Evolutionary conservation across 495 filamentous ascomycete species (phyloP), one percentile per base, ranked within the genome.

Genomic region (Neurospora sp.): DNA sequence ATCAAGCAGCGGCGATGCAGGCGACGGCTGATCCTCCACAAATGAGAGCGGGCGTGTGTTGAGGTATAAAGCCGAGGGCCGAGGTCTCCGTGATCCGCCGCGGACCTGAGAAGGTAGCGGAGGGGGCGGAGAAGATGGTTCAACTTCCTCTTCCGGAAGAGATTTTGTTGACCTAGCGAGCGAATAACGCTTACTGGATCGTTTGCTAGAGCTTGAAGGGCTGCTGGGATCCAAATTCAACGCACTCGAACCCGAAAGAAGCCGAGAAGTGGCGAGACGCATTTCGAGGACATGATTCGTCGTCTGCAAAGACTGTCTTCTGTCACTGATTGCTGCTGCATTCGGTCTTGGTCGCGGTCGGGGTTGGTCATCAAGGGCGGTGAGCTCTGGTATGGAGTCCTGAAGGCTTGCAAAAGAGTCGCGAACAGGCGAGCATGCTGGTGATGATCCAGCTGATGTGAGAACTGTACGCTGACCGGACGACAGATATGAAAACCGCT

Each of bases 401-500:
- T 86, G 83, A 18, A 78, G 75, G 16, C 79, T 76, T 20, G 77
- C 78, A 70, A 86, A 85, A 41, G 82, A 84, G 10, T 83, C 84
- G n/a, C 82, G 78, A 7, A 83, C 79, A 1, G 86, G 83, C 8
- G 87, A 89, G 71, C 77, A 83, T 9, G 83, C 80, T 9, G 86
- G 84, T 2, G 87, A 89, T 5, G 88, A 89, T 18, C 82, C 82
- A 31, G 84, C 81, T 11, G 88, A 89, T 10, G 87, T 88, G 7
- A 88, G 73, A 14, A 85, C 79, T 0, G 87, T 89, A 39, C 86
- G 84, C 66, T 89, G 87, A 37, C 89, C 88, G 1, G 90, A 88
- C 40, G 87, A 88, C 27, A 89, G 78, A 53, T 85, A 90, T 8
- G 91, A 90, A 41, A 91, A 85, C 35, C 88, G 87, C 73, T 90